Evolutionary conservation across 306 rosid species (phyloP).

Genomic region (Quercus glauca): DNA sequence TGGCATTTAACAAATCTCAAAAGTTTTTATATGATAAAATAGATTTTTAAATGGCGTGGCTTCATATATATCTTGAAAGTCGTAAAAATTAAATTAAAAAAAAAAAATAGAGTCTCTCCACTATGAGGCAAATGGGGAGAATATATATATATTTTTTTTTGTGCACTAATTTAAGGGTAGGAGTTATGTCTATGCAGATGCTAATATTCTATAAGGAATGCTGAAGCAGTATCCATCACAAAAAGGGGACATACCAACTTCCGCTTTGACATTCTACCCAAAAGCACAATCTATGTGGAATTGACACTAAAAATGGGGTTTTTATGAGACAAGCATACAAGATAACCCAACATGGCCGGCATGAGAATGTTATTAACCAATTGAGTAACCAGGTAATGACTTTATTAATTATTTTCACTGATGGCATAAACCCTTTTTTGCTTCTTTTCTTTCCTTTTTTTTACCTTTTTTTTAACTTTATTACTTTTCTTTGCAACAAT

Average conservation of each 20-base stretch:
- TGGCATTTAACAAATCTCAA: too few species aligned
- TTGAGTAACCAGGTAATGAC: background rate
- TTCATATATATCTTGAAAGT: too few species aligned
- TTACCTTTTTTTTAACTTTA: background rate
- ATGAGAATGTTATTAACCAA: background rate
- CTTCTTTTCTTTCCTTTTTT: too few species aligned
- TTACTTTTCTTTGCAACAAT: background rate
- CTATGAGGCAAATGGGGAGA: too few species aligned
- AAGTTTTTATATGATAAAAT: too few species aligned
- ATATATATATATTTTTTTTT: too few species aligned
- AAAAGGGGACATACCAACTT: slow-evolving; percentile 47
- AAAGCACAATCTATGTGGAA: slow-evolving; percentile 6
- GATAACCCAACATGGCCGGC: background rate
- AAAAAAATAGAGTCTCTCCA: too few species aligned
- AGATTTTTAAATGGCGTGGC: too few species aligned
- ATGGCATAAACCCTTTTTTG: too few species aligned
- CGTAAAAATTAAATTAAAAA: too few species aligned
- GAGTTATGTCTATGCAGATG: slow-evolving; percentile 20
- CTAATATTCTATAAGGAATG: background rate
- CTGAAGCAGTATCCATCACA: slow-evolving; percentile 29
- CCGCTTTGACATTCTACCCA: slow-evolving; percentile 33
- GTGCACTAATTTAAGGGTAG: background rate
- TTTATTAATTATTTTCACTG: too few species aligned
- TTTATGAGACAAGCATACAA: background rate
- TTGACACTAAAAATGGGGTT: slow-evolving; percentile 7